phyloP scores from a whole-genome alignment of 352 stramenopile species.

The Phytophthora parvispora region DNA sequence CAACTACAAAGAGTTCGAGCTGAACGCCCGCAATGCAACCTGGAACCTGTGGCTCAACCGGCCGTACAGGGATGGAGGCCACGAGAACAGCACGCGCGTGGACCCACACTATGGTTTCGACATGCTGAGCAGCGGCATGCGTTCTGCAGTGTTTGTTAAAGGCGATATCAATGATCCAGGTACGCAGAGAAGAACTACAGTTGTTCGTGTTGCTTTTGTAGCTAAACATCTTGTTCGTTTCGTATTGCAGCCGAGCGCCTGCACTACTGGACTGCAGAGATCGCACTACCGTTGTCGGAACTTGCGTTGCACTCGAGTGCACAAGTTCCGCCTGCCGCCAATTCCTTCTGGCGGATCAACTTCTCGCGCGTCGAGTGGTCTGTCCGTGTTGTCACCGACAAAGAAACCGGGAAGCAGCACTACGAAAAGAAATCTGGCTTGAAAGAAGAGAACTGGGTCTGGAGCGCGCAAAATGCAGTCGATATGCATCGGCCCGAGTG shows the following conservation, averaged over 20 bases:
- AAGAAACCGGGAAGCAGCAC: slow-evolving; percentile 16
- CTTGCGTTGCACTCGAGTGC: slow-evolving; percentile 53
- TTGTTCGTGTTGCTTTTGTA: neutral
- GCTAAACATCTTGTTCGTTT: neutral
- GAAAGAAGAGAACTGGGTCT: slow-evolving; percentile 90
- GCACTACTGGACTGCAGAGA: slow-evolving; percentile 86
- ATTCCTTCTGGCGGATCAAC: slow-evolving; percentile 87
- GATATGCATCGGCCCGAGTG: slow-evolving; percentile 92
- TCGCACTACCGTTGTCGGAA: slow-evolving; percentile 77
- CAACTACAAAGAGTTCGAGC: slow-evolving; percentile 94
- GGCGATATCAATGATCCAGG: slow-evolving; percentile 72
- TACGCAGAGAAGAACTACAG: slow-evolving; percentile 2
- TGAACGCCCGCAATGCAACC: slow-evolving; percentile 90
- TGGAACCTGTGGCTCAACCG: slow-evolving; percentile 93
- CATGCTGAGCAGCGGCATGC: slow-evolving; percentile 63
- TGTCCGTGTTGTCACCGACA: slow-evolving; percentile 36
- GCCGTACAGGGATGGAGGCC: slow-evolving; percentile 84
- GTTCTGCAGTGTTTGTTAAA: slow-evolving; percentile 59
- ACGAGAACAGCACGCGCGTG: slow-evolving; percentile 86
- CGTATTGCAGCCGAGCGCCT: slow-evolving; percentile 38
- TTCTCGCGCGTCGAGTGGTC: slow-evolving; percentile 91
- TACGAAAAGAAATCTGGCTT: slow-evolving; percentile 66
- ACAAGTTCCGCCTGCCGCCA: slow-evolving; percentile 41
- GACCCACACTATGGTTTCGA: slow-evolving; percentile 76
- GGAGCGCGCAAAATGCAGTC: slow-evolving; percentile 86